Conservation (phyloP, 2,329 filamentous ascomycete genomes). For the Verticillium dahliae region DNA sequence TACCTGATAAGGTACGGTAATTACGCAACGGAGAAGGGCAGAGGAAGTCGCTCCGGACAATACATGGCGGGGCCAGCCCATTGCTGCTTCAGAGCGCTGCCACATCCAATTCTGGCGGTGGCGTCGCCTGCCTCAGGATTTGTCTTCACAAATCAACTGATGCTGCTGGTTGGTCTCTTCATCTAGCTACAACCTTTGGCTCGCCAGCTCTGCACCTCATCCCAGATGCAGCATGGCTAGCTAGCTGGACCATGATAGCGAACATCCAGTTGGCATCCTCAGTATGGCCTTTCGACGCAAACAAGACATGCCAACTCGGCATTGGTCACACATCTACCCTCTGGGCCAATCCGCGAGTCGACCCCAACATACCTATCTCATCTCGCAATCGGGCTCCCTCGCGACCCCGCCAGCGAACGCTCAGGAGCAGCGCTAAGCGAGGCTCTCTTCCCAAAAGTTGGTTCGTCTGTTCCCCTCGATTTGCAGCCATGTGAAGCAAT, state of each 20-base stretch:
- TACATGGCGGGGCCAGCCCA: background rate
- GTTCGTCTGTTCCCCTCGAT: background rate
- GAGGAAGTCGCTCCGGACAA: no score
- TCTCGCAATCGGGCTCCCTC: background rate
- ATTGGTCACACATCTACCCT: background rate
- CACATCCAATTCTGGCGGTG: background rate
- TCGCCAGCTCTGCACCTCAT: background rate
- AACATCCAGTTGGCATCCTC: background rate
- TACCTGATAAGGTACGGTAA: no score
- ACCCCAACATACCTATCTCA: background rate
- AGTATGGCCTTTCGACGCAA: background rate
- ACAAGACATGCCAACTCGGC: background rate
- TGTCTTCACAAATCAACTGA: background rate
- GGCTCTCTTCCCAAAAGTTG: background rate
- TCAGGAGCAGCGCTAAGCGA: background rate
- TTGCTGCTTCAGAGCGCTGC: background rate
- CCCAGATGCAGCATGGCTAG: background rate
- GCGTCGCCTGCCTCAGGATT: background rate
- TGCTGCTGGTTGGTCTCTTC: background rate
- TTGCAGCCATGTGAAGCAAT: background rate
- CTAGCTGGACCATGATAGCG: background rate
- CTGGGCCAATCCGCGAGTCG: background rate
- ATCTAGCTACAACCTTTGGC: background rate
- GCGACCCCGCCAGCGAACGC: background rate
- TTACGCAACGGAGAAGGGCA: no score